Percentiles rank a stretch among this genome's conserved stretches.
Conservation (phyloP, 192 early-diverging fungal species). For the Phlyctochytrium arcticum region DNA sequence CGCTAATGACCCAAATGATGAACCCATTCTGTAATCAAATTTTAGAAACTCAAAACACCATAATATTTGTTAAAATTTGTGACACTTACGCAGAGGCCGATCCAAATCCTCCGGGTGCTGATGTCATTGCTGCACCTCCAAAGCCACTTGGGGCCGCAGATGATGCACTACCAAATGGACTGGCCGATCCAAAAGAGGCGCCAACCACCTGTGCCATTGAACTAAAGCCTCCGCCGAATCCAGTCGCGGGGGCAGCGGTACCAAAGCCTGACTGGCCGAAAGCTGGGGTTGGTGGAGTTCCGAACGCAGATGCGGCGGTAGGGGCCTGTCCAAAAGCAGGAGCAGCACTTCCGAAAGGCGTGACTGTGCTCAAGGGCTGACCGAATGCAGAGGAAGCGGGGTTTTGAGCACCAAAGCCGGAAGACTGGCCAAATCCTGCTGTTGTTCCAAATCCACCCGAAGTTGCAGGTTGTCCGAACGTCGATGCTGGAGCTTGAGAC, state of each 20-base stretch:
- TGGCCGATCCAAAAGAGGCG: conserved; percentile 9
- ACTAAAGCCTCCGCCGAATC: neutral
- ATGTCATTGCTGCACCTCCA: neutral
- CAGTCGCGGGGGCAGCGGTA: neutral
- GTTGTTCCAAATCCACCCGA: neutral
- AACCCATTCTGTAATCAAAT: no score
- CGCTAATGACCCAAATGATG: no score
- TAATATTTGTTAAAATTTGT: no score
- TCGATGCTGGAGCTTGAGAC: neutral
- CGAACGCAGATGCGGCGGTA: neutral
- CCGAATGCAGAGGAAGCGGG: neutral
- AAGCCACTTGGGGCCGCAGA: neutral
- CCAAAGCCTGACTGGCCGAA: neutral
- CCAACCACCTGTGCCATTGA: conserved; percentile 11
- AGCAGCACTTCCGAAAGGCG: neutral
- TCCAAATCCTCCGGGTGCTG: no score
- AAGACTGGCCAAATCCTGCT: conserved; percentile 1
- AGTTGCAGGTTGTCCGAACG: neutral
- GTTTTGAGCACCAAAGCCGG: no score
- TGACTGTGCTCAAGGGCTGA: neutral
- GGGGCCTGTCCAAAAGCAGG: neutral
- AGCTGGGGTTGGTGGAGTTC: neutral
- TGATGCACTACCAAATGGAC: neutral
- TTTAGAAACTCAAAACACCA: no score
- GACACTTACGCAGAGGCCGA: no score